Evolutionary conservation across 768 basidiomycete species (phyloP).

Genomic region (Gyrodon lividus): DNA sequence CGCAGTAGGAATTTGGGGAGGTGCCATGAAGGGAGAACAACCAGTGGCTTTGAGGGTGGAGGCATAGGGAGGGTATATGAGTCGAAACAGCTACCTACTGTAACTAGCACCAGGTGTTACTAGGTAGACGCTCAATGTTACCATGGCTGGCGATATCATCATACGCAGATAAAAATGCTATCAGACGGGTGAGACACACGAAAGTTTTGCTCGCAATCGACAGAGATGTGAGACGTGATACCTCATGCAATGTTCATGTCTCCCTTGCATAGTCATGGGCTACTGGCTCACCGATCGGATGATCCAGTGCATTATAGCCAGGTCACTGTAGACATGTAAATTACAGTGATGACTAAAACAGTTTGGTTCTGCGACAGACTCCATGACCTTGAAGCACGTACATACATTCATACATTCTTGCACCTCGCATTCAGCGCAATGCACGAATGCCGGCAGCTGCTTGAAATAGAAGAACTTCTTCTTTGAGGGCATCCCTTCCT

Average conservation of each 20-base stretch:
- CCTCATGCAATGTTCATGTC: not conserved
- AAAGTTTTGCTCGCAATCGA: not conserved
- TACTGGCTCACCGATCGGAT: not conserved
- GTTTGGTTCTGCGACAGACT: not conserved
- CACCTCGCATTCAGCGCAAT: conserved; percentile 7
- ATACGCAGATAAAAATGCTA: not conserved
- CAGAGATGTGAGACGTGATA: not conserved
- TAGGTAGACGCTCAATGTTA: too few species aligned
- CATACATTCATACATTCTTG: not conserved
- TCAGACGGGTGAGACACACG: not conserved
- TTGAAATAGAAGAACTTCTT: conserved; percentile 70
- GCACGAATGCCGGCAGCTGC: conserved; percentile 55
- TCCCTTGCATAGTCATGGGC: not conserved
- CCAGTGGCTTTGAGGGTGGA: conserved; percentile 24
- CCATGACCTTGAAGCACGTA: conserved; percentile 8
- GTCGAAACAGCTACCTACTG: not conserved
- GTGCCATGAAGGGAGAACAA: conserved; percentile 40
- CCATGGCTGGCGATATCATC: not conserved
- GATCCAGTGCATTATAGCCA: not conserved
- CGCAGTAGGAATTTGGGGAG: conserved; percentile 56
- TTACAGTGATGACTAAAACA: not conserved
- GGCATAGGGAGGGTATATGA: conserved; percentile 1
- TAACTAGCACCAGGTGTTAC: too few species aligned
- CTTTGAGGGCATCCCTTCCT: conserved; percentile 64
- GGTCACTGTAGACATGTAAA: too few species aligned